Base-by-base conservation (phyloP, 495 filamentous ascomycete species). In the Lepraria neglecta region DNA sequence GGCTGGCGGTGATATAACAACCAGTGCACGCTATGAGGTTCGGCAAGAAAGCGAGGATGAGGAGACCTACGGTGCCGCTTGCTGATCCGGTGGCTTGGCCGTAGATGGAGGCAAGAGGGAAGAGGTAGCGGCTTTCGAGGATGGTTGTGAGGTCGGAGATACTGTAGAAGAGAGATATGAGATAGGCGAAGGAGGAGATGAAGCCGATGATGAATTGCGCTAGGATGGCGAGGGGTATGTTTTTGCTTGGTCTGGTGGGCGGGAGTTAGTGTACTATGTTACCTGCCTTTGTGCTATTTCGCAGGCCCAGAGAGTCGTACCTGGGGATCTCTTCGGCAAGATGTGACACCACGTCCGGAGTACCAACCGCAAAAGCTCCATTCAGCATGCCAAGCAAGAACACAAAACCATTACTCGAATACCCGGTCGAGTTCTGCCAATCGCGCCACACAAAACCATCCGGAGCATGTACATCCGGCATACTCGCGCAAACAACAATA, bases 341-440 rank as follows among this genome's bases (percentile, higher is more conserved):
- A 69, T 92, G 88, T 6, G 83, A 84, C 54, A 87, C 78, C 31
- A 79, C 75, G 70, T 87, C 87, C 0, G 87, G 87, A 0, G 87
- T 88, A 3, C 88, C 89, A 28, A 91, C 81, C 3, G 87, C 82
- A 67, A 86, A 91, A 4, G 88, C 87, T 11, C 86, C 88, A 66
- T 92, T 92, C 50, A 92, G 74, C 43, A 90, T 80, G 2, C 88
- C 87, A 6, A 84, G 75, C 43, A 90, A 70, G 65, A 92, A 92
- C 17, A 82, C 87, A 11, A 92, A 76, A 0, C 86, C 88, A 58
- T 82, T 77, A 33, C 76, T 80, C 59, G 75, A 76, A 69, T 84
- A 89, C 0, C 87, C 87, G 0, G 84, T 87, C 35, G 77, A 65
- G 55, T 89, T 88, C 48, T 80, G 81, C 69, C 80, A 84, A 15